Percentiles rank a stretch among this genome's conserved stretches.
These are phyloP conservation scores for Aspergillus luchuensis DNA, from an alignment of 2,329 filamentous ascomycete genomes.

Conservation along the genomic window DNA sequence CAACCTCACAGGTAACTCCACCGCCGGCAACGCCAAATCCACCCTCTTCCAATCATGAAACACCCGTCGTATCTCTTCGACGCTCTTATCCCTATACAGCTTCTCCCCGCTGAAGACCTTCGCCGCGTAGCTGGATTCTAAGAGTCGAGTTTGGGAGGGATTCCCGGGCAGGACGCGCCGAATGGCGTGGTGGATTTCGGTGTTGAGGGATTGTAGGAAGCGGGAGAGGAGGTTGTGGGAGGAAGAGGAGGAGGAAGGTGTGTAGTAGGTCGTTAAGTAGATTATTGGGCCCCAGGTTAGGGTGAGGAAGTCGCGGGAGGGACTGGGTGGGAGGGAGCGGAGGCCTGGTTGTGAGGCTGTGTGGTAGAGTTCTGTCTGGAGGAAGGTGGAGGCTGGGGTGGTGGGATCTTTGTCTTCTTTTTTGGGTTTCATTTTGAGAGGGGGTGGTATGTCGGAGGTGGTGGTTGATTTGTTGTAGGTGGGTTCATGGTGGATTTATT, in stretches of 20 bases:
- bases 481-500: not conserved
- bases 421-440: not conserved
- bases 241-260: constrained; percentile 27
- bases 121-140: constrained; percentile 29
- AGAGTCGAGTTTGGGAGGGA: constrained; percentile 19
- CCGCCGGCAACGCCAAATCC: constrained; percentile 24
- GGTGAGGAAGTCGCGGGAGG: constrained; percentile 31
- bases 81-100: constrained; percentile 19
- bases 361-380: constrained; percentile 31
- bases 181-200: constrained; percentile 54
- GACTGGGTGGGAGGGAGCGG: constrained; percentile 28
- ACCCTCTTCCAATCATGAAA: constrained; percentile 35
- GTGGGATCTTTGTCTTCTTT: constrained; percentile 7
- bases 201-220: constrained; percentile 53
- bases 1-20: constrained; percentile 30
- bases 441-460: not conserved
- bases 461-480: too few relatives aligned
- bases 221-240: constrained; percentile 55
- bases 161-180: constrained; percentile 24
- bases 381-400: constrained; percentile 24
- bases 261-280: constrained; percentile 34
- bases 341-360: constrained; percentile 30
- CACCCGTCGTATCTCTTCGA: constrained; percentile 23
- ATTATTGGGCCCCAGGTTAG: constrained; percentile 34
- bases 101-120: constrained; percentile 28